Conservation (phyloP, 78 protist species). For the Pigoraptor vietnamica region DNA sequence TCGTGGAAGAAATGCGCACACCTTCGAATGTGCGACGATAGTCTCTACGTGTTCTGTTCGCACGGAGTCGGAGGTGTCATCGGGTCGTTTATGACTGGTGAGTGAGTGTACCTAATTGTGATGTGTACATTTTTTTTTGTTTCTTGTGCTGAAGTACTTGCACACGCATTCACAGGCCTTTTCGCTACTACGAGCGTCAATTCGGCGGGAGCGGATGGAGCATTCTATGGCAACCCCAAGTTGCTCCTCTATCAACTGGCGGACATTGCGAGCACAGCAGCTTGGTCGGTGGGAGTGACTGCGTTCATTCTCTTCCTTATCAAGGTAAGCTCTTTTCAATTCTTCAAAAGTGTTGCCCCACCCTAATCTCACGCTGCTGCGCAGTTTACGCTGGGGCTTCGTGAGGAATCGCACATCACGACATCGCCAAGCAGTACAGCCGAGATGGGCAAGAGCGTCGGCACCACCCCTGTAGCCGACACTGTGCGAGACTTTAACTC, state of each 20-base stretch:
- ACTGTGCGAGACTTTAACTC: not conserved
- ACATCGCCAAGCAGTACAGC: not conserved
- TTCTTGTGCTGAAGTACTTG: no score
- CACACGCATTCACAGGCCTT: no score
- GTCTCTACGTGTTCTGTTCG: slow-evolving; percentile 56
- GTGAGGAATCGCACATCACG: not conserved
- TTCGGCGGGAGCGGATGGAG: not conserved
- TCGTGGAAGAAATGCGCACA: slow-evolving; percentile 30
- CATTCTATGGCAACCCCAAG: not conserved
- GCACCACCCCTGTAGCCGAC: not conserved
- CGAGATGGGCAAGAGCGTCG: not conserved
- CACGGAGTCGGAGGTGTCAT: slow-evolving; percentile 69
- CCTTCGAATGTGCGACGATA: slow-evolving; percentile 46
- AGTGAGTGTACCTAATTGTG: not conserved
- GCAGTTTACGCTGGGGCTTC: not conserved
- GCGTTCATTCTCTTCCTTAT: not conserved
- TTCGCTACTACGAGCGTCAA: not conserved
- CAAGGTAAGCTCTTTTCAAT: not conserved
- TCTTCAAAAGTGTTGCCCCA: not conserved
- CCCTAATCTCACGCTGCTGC: not conserved
- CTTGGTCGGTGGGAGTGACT: not conserved
- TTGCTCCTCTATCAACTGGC: not conserved
- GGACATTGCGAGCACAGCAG: not conserved
- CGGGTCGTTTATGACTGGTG: slow-evolving; percentile 56
- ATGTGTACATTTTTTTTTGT: not conserved